Conservation (phyloP, 192 early-diverging fungal species). For the Linnemannia schmuckeri region DNA sequence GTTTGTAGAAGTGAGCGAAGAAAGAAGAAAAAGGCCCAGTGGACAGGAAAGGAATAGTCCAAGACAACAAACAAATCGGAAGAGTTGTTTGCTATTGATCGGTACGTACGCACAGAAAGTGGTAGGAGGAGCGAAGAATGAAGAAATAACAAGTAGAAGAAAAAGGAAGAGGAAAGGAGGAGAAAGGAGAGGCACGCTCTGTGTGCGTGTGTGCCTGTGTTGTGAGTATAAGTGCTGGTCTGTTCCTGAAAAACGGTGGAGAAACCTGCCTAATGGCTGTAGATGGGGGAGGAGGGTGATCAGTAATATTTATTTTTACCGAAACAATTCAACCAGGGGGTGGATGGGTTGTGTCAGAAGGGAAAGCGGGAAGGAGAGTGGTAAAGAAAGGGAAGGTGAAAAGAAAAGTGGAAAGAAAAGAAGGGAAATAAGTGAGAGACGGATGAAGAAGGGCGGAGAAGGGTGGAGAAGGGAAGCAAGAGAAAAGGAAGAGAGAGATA, state of each 20-base stretch:
- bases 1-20: background rate
- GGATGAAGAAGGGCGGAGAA: background rate
- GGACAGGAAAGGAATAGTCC: background rate
- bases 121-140: background rate
- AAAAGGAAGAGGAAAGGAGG: too few relatives aligned
- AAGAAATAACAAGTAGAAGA: background rate
- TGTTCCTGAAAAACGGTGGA: conserved; percentile 14
- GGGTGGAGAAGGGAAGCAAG: background rate
- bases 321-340: background rate
- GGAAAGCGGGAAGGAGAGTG: background rate
- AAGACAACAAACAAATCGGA: background rate
- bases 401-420: background rate
- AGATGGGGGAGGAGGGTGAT: background rate
- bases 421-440: background rate
- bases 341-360: background rate
- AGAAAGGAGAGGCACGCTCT: too few relatives aligned
- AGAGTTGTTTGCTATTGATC: too few relatives aligned
- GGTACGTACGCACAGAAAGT: too few relatives aligned
- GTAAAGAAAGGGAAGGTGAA: background rate
- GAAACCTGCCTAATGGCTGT: conserved; percentile 3
- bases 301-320: background rate
- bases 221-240: background rate
- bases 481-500: background rate
- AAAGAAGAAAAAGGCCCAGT: background rate
- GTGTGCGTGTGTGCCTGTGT: too few relatives aligned